A percentile compares a stretch with the other conserved stretches of the same genome.
These are phyloP conservation scores for Aspergillus uvarum DNA, from an alignment of 2,329 filamentous ascomycete species.

Conservation along the genomic window DNA sequence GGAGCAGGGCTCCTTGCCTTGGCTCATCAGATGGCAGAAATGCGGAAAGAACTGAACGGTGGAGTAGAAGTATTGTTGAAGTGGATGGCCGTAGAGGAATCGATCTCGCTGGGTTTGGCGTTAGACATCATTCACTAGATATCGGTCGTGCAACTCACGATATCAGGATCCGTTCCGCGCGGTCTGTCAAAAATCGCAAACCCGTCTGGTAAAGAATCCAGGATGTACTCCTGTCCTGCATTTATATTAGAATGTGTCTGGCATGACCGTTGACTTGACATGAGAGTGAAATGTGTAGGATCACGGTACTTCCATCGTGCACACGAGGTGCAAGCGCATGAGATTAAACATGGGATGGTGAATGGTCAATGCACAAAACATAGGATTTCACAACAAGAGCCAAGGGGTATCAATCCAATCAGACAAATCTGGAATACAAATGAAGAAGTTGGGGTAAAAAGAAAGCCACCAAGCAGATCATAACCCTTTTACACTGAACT, in stretches of 20 bases:
- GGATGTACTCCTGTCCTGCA: constrained; percentile 48
- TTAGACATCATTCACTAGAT: constrained; percentile 3
- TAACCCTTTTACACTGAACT: too few relatives aligned
- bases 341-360: background rate
- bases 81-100: constrained; percentile 59
- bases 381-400: background rate
- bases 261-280: background rate
- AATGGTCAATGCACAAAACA: background rate
- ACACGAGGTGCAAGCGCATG: too few relatives aligned
- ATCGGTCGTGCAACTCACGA: constrained; percentile 27
- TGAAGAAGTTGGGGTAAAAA: too few relatives aligned
- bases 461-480: background rate
- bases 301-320: background rate
- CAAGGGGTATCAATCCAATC: background rate
- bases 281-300: background rate
- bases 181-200: constrained; percentile 54
- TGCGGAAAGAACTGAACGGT: constrained; percentile 57
- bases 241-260: background rate
- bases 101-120: constrained; percentile 47
- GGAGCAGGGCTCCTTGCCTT: constrained; percentile 45
- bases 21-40: constrained; percentile 57
- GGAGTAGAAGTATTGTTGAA: constrained; percentile 53
- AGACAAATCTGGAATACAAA: too few relatives aligned
- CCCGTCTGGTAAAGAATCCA: constrained; percentile 55
- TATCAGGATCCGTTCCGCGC: constrained; percentile 38